Conservation (phyloP, 345 rosid genomes). For the Populus tremula region DNA sequence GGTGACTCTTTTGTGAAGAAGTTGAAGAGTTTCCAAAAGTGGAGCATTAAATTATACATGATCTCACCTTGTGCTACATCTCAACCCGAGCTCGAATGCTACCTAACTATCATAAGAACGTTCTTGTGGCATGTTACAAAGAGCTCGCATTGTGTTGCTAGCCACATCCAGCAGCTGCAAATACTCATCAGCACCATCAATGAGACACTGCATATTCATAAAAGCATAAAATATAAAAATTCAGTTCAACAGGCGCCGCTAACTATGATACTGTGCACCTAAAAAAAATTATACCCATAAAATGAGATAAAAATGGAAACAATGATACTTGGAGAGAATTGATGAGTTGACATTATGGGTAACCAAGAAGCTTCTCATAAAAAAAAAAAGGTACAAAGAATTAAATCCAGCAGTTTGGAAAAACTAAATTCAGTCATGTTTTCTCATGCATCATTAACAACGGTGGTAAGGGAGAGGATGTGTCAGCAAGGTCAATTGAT, state of each 20-base stretch:
- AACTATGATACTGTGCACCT: background rate
- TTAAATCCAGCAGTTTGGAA: background rate
- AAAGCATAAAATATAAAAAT: background rate
- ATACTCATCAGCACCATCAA: slow-evolving; percentile 96
- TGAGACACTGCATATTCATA: slow-evolving; percentile 57
- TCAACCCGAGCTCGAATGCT: background rate
- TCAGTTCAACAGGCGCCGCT: background rate
- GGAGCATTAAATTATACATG: background rate
- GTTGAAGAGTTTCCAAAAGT: background rate
- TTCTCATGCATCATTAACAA: background rate
- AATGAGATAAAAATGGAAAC: background rate
- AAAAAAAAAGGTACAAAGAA: background rate
- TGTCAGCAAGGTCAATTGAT: background rate
- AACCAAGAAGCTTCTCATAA: background rate
- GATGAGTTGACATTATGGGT: background rate
- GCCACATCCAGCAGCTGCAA: slow-evolving; percentile 83
- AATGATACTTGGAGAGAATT: background rate
- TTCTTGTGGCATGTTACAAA: slow-evolving; percentile 74
- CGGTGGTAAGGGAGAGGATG: background rate
- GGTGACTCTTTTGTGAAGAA: background rate
- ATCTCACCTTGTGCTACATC: background rate
- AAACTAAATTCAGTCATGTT: background rate
- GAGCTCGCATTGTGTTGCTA: slow-evolving; percentile 63
- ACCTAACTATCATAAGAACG: slow-evolving; percentile 40
- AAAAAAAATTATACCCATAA: background rate